Evolutionary conservation across 202 grass and related monocot species (phyloP), one percentile per base, ranked within the genome.

Genomic region (Digitaria exilis): DNA sequence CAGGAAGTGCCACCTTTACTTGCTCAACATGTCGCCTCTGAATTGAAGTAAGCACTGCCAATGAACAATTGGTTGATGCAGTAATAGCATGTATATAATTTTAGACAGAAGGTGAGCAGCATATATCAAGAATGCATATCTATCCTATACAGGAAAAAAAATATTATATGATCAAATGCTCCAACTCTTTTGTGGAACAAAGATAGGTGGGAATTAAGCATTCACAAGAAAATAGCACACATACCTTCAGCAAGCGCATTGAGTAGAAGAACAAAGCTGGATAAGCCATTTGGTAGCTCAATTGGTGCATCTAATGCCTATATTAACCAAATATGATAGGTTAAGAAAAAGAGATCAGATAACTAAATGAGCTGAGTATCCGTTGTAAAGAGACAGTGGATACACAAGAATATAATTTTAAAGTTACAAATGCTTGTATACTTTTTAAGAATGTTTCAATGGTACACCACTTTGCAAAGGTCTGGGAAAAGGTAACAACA

Each of bases 1-100:
- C 70, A 44, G 95, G 95, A 87, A 98, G 72, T 63, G 54, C 74
- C 15, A 86, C 87, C 75, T 91, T 93, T 83, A 93, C 59, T 91
- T 98, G 95, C 82, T 98, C 89, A 28, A 95, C 65, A 88, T 93
- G 88, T 78, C 83, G 86, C 83, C 90, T 95, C 80, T 91, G 89
- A 84, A 95, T 93, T 72, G 77, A 83, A 87, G 45, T 57, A 69
- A 93, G 78, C 44, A 93, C 92, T 98, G 89, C 71, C 55, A 89
- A 77, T 41, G 24, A 73, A 82, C 17, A 89, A 73, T 19, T 86
- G 73, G 78, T 84, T 82, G 41, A 88, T 51, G 1, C 58, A 85
- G 57, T 46, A 72, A 69, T 78, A 64, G 73, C 5, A 45, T 28
- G 10, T 7, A 58, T 64, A 58, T 19, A 49, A 68, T 75, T 75